Conservation (phyloP, 164 flowering plant species). For the Brasenia schreberi region DNA sequence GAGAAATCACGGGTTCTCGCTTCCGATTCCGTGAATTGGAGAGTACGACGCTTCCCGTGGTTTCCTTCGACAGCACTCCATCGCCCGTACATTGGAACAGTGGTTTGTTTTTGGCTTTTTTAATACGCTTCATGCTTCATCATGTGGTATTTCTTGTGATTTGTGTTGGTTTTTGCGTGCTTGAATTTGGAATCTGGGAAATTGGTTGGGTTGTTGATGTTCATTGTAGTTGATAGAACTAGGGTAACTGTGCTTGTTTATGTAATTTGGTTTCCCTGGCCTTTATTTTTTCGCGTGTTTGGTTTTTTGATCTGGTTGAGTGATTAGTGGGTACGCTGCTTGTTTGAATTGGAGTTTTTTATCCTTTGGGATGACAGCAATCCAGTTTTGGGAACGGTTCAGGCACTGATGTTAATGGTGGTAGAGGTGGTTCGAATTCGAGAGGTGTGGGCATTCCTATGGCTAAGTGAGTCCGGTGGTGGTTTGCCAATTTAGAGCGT, state of each 20-base stretch:
- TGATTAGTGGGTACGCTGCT: too few species aligned
- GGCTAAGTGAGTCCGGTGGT: not conserved
- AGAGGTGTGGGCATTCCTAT: not conserved
- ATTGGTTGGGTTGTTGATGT: not conserved
- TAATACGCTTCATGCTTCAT: not conserved
- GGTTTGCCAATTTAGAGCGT: not conserved
- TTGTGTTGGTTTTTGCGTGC: not conserved
- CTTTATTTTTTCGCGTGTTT: not conserved
- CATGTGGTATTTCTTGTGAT: not conserved
- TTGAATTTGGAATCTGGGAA: not conserved
- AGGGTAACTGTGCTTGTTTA: not conserved
- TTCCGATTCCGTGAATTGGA: conserved; percentile 1
- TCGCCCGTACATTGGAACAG: not conserved
- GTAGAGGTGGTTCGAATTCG: not conserved
- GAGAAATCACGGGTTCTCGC: not conserved
- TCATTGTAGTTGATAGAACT: not conserved
- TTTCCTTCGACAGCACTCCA: not conserved
- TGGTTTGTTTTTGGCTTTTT: not conserved
- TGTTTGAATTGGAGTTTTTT: not conserved
- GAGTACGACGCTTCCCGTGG: not conserved
- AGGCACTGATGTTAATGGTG: not conserved
- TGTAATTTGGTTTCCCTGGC: not conserved
- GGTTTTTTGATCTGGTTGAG: too few species aligned
- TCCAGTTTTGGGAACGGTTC: not conserved
- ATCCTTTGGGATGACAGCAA: not conserved